Percentiles rank a stretch among this genome's conserved stretches.
These are phyloP conservation scores for Aspergillus ibericus DNA, from an alignment of 2,329 filamentous ascomycete genomes.

Conservation along the genomic window DNA sequence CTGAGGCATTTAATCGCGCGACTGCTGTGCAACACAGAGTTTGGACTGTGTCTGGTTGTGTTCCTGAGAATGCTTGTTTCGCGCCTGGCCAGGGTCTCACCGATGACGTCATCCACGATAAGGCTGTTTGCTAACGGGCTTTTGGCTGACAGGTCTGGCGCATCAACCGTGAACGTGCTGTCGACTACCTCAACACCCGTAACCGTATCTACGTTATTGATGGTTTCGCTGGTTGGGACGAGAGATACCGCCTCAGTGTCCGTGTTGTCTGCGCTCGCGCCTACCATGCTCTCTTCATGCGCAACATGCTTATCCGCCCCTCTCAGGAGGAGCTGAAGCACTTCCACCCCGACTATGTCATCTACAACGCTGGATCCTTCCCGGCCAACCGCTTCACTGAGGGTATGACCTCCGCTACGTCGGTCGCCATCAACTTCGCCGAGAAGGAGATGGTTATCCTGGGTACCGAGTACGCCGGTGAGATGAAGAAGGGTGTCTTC, in stretches of 20 bases:
- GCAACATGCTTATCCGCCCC: constrained; percentile 99
- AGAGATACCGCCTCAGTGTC: constrained; percentile 96
- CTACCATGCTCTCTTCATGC: constrained; percentile 99
- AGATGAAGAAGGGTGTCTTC: constrained; percentile 99
- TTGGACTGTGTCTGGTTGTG: not conserved
- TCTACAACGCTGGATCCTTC: constrained; percentile 99
- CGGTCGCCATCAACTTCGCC: constrained; percentile 97
- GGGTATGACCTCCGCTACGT: constrained; percentile 98
- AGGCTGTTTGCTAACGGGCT: constrained; percentile 22
- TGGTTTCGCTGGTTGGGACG: constrained; percentile 96
- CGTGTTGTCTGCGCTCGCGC: constrained; percentile 97
- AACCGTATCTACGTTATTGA: constrained; percentile 99
- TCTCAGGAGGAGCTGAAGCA: constrained; percentile 86
- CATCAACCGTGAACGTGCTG: constrained; percentile 97
- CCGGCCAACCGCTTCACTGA: constrained; percentile 97
- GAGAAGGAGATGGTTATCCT: constrained; percentile 99
- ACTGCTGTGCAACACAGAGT: constrained; percentile 8
- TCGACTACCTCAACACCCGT: constrained; percentile 98
- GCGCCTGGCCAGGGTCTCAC: not conserved
- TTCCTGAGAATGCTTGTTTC: not conserved
- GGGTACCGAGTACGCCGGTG: constrained; percentile 95
- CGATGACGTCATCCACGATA: constrained; percentile 32
- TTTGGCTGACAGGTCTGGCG: constrained; percentile 77
- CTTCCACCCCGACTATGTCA: constrained; percentile 99
- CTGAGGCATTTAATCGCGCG: constrained; percentile 17